phyloP scores from a whole-genome alignment of 768 basidiomycete genomes.

The Mrakia frigida region DNA sequence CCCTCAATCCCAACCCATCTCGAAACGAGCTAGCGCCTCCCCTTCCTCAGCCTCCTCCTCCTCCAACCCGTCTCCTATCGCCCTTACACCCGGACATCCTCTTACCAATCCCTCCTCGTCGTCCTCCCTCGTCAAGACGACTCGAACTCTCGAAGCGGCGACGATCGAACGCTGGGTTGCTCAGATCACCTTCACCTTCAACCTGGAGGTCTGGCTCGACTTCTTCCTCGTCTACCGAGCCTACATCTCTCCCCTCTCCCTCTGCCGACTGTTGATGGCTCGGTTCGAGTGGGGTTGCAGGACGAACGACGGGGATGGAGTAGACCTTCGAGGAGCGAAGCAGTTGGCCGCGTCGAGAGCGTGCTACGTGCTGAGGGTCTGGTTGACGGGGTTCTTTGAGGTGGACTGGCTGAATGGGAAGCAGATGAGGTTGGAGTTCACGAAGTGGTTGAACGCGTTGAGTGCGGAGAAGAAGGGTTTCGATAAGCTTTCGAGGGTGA shows the following conservation, averaged over 20 bases:
- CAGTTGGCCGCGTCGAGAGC: conserved; percentile 80
- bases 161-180: conserved; percentile 92
- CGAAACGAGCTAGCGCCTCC: neutral
- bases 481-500: neutral
- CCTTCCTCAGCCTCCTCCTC: neutral
- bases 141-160: conserved; percentile 60
- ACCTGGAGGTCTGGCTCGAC: conserved; percentile 78
- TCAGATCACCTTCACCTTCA: conserved; percentile 72
- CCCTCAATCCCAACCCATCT: conserved; percentile 21
- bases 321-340: conserved; percentile 48
- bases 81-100: neutral
- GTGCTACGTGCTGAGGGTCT: conserved; percentile 82
- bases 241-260: conserved; percentile 70
- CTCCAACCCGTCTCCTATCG: neutral
- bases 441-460: conserved; percentile 76
- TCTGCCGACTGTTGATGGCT: conserved; percentile 74
- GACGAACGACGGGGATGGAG: conserved; percentile 33
- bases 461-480: conserved; percentile 52
- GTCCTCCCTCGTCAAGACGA: conserved; percentile 34
- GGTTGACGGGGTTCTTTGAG: conserved; percentile 83
- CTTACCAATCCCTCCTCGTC: conserved; percentile 32
- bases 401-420: conserved; percentile 80
- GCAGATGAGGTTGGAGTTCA: conserved; percentile 65
- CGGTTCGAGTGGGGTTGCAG: conserved; percentile 85
- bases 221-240: conserved; percentile 90